Evolutionary conservation across 1,139 yeast species (phyloP).

Genomic region (Lizanozyma gosingica): DNA sequence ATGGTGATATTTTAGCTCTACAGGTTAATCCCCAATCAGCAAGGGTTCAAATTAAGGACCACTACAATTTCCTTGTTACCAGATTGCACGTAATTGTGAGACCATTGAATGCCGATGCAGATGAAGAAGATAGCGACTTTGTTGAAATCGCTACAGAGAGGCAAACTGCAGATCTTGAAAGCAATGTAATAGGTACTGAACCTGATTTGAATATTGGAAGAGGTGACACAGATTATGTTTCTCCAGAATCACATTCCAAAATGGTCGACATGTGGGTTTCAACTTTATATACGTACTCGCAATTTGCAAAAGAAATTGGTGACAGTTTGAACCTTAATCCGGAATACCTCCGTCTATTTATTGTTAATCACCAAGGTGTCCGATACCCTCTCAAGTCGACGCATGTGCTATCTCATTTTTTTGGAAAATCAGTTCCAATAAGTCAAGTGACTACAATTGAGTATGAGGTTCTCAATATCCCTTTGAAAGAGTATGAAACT

Average conservation of each 20-base stretch:
- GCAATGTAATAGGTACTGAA: conserved; percentile 5
- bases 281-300: conserved; percentile 47
- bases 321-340: conserved; percentile 47
- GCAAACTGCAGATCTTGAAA: conserved; percentile 8
- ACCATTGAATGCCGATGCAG: conserved; percentile 42
- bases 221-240: conserved; percentile 10
- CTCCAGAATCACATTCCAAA: conserved; percentile 9
- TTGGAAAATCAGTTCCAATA: conserved; percentile 41
- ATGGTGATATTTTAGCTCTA: conserved; percentile 73
- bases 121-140: conserved; percentile 35
- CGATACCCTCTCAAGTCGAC: conserved; percentile 40
- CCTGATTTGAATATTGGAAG: conserved; percentile 10
- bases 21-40: conserved; percentile 19
- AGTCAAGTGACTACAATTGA: conserved; percentile 44
- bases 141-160: conserved; percentile 13
- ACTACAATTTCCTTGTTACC: conserved; percentile 56
- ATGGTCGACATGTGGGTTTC: conserved; percentile 65
- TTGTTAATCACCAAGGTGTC: conserved; percentile 46
- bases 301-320: conserved; percentile 54
- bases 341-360: conserved; percentile 54
- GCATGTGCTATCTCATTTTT: conserved; percentile 32
- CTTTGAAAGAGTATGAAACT: conserved; percentile 69
- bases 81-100: conserved; percentile 53
- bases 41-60: conserved; percentile 29
- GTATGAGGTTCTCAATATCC: conserved; percentile 70